Conservation (phyloP, 1,139 yeast genomes). For the Scheffersomyces parashehatae region DNA sequence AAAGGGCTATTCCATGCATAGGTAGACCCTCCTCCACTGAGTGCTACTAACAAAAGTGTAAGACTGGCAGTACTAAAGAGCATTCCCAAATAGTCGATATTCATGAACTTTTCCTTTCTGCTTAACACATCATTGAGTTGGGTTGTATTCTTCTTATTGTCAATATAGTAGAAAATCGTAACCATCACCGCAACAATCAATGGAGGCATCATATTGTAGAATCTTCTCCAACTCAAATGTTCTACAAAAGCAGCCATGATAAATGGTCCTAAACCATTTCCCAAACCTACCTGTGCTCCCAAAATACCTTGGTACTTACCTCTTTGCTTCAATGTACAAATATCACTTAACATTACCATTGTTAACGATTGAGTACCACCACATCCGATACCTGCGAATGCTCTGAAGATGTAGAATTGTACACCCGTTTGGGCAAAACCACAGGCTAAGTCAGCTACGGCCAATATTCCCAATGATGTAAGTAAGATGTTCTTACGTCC, state of each 20-base stretch:
- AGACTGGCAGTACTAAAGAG: constrained; percentile 19
- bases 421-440: constrained; percentile 20
- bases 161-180: constrained; percentile 14
- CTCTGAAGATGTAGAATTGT: constrained; percentile 20
- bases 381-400: constrained; percentile 21
- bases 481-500: constrained; percentile 20
- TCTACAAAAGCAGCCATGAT: constrained; percentile 21
- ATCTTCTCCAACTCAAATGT: constrained; percentile 18
- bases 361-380: constrained; percentile 21
- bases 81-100: constrained; percentile 21
- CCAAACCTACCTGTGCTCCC: constrained; percentile 22
- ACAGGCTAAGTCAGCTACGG: constrained; percentile 17
- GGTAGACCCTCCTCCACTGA: constrained; percentile 22
- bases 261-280: constrained; percentile 21
- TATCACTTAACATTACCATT: constrained; percentile 23
- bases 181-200: constrained; percentile 13
- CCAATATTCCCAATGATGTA: constrained; percentile 14
- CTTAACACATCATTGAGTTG: constrained; percentile 15
- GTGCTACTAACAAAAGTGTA: constrained; percentile 17
- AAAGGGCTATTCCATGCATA: constrained; percentile 20
- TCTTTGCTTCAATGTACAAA: constrained; percentile 21
- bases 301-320: constrained; percentile 24
- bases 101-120: constrained; percentile 14
- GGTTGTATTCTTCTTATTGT: constrained; percentile 11
- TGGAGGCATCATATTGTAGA: constrained; percentile 21